Evolutionary conservation across 306 rosid genomes (phyloP).

Genomic region (Casuarina equisetifolia): DNA sequence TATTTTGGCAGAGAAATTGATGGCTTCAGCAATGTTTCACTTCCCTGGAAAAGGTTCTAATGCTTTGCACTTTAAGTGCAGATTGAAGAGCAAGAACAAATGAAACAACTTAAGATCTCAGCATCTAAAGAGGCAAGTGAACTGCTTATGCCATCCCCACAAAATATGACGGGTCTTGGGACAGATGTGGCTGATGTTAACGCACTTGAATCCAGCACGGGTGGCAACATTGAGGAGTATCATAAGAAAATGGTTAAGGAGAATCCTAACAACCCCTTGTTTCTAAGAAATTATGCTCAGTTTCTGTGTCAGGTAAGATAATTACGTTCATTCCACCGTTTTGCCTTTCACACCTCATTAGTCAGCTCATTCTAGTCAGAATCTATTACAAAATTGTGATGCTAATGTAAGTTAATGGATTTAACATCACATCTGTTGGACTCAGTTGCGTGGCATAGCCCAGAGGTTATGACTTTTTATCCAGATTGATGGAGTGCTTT

Average conservation of each 20-base stretch:
- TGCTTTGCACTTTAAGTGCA: slow-evolving; percentile 31
- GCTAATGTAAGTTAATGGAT: not conserved
- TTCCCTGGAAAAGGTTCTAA: slow-evolving; percentile 21
- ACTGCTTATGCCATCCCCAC: slow-evolving; percentile 9
- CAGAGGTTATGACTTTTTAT: not conserved
- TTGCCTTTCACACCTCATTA: not conserved
- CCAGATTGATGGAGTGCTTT: slow-evolving; percentile 17
- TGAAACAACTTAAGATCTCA: slow-evolving; percentile 20
- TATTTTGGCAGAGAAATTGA: slow-evolving; percentile 2
- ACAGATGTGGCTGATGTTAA: slow-evolving; percentile 27
- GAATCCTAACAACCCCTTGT: slow-evolving; percentile 55
- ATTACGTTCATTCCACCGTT: slow-evolving; percentile 4
- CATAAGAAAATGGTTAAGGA: slow-evolving; percentile 55
- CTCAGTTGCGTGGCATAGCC: not conserved
- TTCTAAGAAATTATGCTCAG: slow-evolving; percentile 70
- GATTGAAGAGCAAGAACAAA: slow-evolving; percentile 35
- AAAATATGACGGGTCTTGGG: slow-evolving; percentile 24
- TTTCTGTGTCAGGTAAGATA: slow-evolving; percentile 67
- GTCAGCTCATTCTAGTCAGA: not conserved
- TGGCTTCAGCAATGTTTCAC: slow-evolving; percentile 9
- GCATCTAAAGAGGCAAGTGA: slow-evolving; percentile 26
- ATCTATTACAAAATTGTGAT: not conserved
- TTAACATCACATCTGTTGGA: not conserved
- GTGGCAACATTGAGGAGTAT: slow-evolving; percentile 39
- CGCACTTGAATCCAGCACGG: slow-evolving; percentile 21